Evolutionary conservation across 2,329 filamentous ascomycete species (phyloP).

Genomic region (Hymenoscyphus linearis): DNA sequence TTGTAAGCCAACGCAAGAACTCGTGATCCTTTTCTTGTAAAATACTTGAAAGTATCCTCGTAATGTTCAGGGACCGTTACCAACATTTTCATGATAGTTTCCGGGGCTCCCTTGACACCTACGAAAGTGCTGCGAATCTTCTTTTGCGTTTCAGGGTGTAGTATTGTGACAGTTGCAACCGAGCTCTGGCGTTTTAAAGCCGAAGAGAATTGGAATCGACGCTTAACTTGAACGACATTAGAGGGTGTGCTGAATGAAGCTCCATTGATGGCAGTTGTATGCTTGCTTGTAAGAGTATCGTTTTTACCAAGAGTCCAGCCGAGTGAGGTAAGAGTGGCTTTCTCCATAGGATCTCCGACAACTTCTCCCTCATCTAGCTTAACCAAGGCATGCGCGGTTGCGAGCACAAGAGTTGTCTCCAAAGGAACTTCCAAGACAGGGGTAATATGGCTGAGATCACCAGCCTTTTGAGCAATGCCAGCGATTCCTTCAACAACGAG

Average conservation of each 20-base stretch:
- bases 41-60: conserved; percentile 97
- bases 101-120: conserved; percentile 92
- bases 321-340: conserved; percentile 82
- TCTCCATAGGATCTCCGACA: conserved; percentile 98
- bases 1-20: conserved; percentile 93
- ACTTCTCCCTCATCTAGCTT: conserved; percentile 96
- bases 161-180: conserved; percentile 73
- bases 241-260: conserved; percentile 45
- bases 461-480: conserved; percentile 75
- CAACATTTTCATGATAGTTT: conserved; percentile 94
- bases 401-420: conserved; percentile 87
- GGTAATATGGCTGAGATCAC: conserved; percentile 75
- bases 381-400: conserved; percentile 90
- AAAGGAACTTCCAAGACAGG: conserved; percentile 65
- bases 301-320: conserved; percentile 92
- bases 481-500: conserved; percentile 96
- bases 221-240: conserved; percentile 87
- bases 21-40: conserved; percentile 90
- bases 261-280: conserved; percentile 39
- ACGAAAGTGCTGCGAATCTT: conserved; percentile 84
- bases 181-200: conserved; percentile 94
- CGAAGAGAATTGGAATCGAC: conserved; percentile 97
- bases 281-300: conserved; percentile 72
- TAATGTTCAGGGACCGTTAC: conserved; percentile 78
- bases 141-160: conserved; percentile 66